Base-by-base conservation (phyloP, 495 filamentous ascomycete species). In the Aspergillus taichungensis region DNA sequence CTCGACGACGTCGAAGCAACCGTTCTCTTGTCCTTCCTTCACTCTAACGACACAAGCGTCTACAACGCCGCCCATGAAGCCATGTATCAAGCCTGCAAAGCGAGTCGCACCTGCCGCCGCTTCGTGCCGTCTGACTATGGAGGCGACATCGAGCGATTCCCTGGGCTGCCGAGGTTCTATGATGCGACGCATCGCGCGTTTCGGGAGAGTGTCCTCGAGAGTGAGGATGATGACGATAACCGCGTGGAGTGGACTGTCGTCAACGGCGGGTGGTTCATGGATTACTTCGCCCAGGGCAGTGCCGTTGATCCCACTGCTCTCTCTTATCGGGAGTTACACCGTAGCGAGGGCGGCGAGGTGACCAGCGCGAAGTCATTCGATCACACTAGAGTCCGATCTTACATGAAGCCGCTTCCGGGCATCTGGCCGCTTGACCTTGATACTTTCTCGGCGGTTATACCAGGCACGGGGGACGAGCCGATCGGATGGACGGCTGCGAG, bases 111-210 rank as follows among this genome's bases (percentile, higher is more conserved):
- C 7, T 61, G 53, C 55, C 59, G 59, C 12, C 55, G 57, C 12
- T 40, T 63, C 13, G 59, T 65, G 29, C 57, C 57, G 3, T 56
- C 50, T 5, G 60, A 59, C 14, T 63, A 30, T 30, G 49, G 34
- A 3, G 60, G 60, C 13, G 42, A 63, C 31, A 12, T 47, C 9
- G 57, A 63, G 18, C 8, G 18, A 8, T 53, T 42, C 37, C 60
- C 53, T 0, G 3, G 46, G 7, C 43, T 54, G 34, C 57, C 57
- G 0, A 8, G 18, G 6, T 55, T 36, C 30, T 58, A 63, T 13
- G 44, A n/a, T 5, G 33, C 11, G 7, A 49, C 53, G 0, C 51
- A 55, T 2, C 40, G 37, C 1, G 57, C 53, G 1, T 44, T 61
- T 3, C 42, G 62, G 7, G n/a, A 54, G 24, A 30, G 33, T 0